Percentiles rank a stretch among this genome's conserved stretches.
These are phyloP conservation scores for Polygonum aviculare DNA, from an alignment of 148 eudicot genomes.

Conservation along the genomic window DNA sequence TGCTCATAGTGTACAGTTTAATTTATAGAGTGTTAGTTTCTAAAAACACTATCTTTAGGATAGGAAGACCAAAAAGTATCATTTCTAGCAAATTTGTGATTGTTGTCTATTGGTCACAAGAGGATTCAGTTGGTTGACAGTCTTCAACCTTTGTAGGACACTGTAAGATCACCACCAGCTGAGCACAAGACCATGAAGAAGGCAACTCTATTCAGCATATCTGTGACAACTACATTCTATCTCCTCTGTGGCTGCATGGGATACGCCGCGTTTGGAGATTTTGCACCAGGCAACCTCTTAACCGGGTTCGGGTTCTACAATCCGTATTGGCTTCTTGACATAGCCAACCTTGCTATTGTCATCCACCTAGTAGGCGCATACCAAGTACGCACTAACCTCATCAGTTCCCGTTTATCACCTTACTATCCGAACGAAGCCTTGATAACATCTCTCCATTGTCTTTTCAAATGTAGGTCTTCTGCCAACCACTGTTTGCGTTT, in stretches of 20 bases:
- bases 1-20: too few species aligned
- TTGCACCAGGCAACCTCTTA: conserved; percentile 41
- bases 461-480: conserved; percentile 18
- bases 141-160: conserved; percentile 20
- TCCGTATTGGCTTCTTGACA: conserved; percentile 48
- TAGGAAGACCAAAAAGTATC: not conserved
- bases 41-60: too few species aligned
- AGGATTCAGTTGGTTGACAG: not conserved
- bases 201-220: conserved; percentile 28
- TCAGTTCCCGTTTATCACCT: not conserved
- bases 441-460: not conserved
- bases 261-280: conserved; percentile 50
- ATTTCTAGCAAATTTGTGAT: not conserved
- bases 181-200: conserved; percentile 49
- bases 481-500: conserved; percentile 39
- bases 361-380: conserved; percentile 46
- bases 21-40: too few species aligned
- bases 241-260: conserved; percentile 48
- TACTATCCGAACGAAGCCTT: not conserved
- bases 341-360: conserved; percentile 41
- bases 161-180: conserved; percentile 37
- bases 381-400: conserved; percentile 17
- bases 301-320: conserved; percentile 52
- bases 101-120: not conserved
- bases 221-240: conserved; percentile 36